Base-by-base conservation (phyloP, 208 protist genomes). In the Kentomonas sorsogonicus region DNA sequence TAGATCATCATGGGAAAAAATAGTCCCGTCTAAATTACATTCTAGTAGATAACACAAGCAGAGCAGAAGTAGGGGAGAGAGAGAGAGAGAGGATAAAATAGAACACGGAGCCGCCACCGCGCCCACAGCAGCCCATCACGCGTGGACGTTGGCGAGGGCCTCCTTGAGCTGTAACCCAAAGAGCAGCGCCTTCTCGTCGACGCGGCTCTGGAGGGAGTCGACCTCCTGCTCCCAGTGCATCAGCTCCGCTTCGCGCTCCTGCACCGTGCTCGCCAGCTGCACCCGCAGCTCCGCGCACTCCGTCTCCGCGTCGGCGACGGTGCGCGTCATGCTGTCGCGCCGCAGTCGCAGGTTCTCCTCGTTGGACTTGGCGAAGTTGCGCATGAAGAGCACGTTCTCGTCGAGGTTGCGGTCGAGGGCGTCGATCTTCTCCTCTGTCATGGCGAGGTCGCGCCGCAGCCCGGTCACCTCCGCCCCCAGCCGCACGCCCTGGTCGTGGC, bases 161-260 rank as follows among this genome's bases (percentile, higher is more conserved):
- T 96, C 83, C 45, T 93, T 94, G 29, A 97, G 77, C 75, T 91
- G 84, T 33, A 94, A 61, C 36, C 88, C 91, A 58, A 94, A 97
- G 33, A 79, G 65, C 0, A 96, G 59, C 2, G 90, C 91, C 79
- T 93, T 96, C 23, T 88, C 57, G 26, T 97, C 83, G 61, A 97
- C 88, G 23, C 94, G 60, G 31, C 74, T 58, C 61, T 85, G 77
- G 47, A 90, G 71, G 41, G 84, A 74, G 22, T 69, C 70, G 20
- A 96, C 90, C 43, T 94, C 77, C 26, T 79, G 72, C n/a, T 92
- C 78, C 71, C 93, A 95, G 41, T 85, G 57, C 34, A 60, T 66
- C 46, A 94, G 59, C 47, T 96, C 81, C 38, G 78, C 69, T 31
- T 79, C 64, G 43, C 91, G 96, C 11, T 59, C 47, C 38, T 70